Evolutionary conservation across 495 filamentous ascomycete genomes (phyloP), one percentile per base, ranked within the genome.

Genomic region (Lindgomyces ingoldianus): DNA sequence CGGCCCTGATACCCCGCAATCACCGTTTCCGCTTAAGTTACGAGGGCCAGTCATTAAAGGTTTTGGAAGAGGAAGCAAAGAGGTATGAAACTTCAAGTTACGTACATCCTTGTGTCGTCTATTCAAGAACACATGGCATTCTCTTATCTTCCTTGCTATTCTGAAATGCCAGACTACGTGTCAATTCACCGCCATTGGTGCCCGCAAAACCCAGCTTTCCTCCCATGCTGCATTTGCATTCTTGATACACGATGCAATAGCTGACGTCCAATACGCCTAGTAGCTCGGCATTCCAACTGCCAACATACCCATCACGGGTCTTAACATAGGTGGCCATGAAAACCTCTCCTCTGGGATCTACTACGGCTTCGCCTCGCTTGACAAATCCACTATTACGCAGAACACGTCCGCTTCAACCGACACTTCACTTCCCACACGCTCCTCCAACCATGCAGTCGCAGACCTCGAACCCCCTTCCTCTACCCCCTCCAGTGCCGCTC

Each of bases 221-320:
- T n/a, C n/a, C n/a, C n/a, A n/a, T n/a, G n/a, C n/a, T n/a, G n/a
- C n/a, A n/a, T n/a, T n/a, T n/a, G n/a, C n/a, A n/a, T n/a, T n/a
- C n/a, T n/a, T n/a, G n/a, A n/a, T n/a, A n/a, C n/a, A n/a, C 53
- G 53, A n/a, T 33, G 60, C 55, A 26, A 36, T 19, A 29, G 50
- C 54, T 66, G 51, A 53, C 50, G 8, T 25, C 18, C 47, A 27
- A 60, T 60, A 41, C 57, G 19, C 22, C 41, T 21, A 68, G 33
- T 68, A 91, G 82, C 87, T 98, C 60, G 91, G 93, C 58, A 97
- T 98, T 75, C 94, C 94, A 2, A 98, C 94, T 0, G 94, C 94
- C 70, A 98, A 98, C 79, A 93, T 98, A 65, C 92, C 94, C 42
- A 81, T 96, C 58, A 86, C 88, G 57, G 85, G 85, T 9, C 76